Conservation (phyloP, 2,329 filamentous ascomycete species). For the Corynespora cassiicola region DNA sequence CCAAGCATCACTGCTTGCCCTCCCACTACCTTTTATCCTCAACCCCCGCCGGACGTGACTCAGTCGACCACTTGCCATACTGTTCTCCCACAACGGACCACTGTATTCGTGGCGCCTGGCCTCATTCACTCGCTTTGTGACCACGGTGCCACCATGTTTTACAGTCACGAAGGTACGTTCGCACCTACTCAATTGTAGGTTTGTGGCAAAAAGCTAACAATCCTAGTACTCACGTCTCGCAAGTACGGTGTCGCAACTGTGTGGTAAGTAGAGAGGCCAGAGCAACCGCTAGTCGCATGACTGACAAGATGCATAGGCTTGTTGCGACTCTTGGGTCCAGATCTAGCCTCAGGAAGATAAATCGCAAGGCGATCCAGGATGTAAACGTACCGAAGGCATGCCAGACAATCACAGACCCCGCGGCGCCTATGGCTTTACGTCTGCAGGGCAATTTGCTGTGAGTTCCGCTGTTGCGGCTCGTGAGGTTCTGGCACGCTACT, state of each 20-base stretch:
- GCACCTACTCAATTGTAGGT: slow-evolving; percentile 1
- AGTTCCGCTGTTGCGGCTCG: slow-evolving; percentile 24
- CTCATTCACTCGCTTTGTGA: slow-evolving; percentile 10
- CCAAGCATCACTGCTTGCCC: no score
- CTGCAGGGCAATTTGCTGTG: slow-evolving; percentile 87
- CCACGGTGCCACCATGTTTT: slow-evolving; percentile 73
- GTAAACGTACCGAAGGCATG: slow-evolving; percentile 90
- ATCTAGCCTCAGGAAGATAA: slow-evolving; percentile 74
- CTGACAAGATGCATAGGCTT: slow-evolving; percentile 67
- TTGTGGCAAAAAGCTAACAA: slow-evolving; percentile 26
- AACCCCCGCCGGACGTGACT: no score
- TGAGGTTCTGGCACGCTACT: slow-evolving; percentile 7
- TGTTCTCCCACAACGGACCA: no score
- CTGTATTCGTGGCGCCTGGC: no score
- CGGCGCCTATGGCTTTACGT: slow-evolving; percentile 85
- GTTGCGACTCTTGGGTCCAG: slow-evolving; percentile 85
- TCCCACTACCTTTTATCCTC: no score
- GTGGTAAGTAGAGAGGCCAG: slow-evolving; percentile 66
- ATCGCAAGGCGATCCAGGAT: slow-evolving; percentile 83
- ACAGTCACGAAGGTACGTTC: slow-evolving; percentile 85
- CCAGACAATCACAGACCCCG: slow-evolving; percentile 83
- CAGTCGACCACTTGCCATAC: no score
- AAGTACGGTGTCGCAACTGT: slow-evolving; percentile 94
- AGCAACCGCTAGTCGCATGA: not conserved
- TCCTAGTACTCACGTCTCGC: slow-evolving; percentile 75